Evolutionary conservation across 176 grass and related monocot genomes (phyloP), one percentile per base, ranked within the genome.

Genomic region (Triticum turgidum): DNA sequence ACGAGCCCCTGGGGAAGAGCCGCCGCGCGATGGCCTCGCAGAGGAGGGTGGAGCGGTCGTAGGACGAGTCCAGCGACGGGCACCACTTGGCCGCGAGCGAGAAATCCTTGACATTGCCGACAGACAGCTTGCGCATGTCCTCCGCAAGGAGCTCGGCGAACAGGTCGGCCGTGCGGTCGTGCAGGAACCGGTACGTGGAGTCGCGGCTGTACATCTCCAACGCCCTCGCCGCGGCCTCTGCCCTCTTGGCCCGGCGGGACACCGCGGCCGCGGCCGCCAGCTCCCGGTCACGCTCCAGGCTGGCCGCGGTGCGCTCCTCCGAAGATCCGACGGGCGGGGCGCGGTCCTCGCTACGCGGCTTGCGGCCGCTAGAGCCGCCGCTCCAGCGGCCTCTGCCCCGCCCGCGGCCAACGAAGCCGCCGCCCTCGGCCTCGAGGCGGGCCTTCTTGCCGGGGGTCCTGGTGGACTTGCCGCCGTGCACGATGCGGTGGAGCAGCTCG

Each of bases 31-130:
- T 68, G 20, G 92, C 91, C 89, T 97, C 95, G 62, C 95, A 93
- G 78, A 97, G 82, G 63, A 97, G 89, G 14, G 87, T 97, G 77
- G 91, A 92, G 77, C 83, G 89, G 63, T 97, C 95, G 27, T 91
- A 97, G 8, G 91, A 97, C 24, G 91, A 90, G 86, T 93, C 92
- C 11, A 93, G 84, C 68, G 92, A 93, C 24, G 95, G 95, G 65
- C 91, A 97, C 95, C 95, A 97, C 33, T 97, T 97, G 6, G 95
- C 89, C 1, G 95, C 89, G 38, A 98, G 91, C 49, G 91, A 92
- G 56, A 93, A 59, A n/a, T 88, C 59, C 13, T 74, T 61, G 24
- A 69, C 0, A 7, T 90, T 18, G 22, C 91, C 93, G 18, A 47
- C 89, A 38, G 84, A 73, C 24, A 92, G 90, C 85, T 87, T 88